A percentile compares a stretch with the other conserved stretches of the same genome.
Evolutionary conservation across 2,329 filamentous ascomycete species (phyloP).

Genomic region (Verticillium nubilum): DNA sequence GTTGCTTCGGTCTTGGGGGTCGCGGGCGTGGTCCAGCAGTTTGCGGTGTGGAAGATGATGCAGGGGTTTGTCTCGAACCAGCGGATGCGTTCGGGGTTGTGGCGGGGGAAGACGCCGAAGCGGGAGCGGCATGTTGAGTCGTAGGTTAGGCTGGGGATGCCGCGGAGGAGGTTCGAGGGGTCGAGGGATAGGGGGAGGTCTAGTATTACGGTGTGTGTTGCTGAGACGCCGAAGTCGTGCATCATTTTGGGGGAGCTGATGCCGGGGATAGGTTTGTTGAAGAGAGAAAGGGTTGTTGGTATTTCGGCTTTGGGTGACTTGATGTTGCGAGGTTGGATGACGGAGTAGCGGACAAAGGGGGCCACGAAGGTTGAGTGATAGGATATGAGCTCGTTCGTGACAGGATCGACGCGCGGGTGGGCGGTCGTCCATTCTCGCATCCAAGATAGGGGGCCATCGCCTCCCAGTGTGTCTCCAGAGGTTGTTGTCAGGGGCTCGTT

Average conservation of each 20-base stretch:
- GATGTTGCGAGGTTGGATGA: constrained; percentile 19
- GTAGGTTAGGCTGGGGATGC: constrained; percentile 53
- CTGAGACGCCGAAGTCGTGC: constrained; percentile 69
- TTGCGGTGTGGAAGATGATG: constrained; percentile 68
- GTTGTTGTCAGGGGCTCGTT: constrained; percentile 38
- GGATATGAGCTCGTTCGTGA: constrained; percentile 59
- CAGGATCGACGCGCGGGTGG: constrained; percentile 61
- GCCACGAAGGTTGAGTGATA: constrained; percentile 62
- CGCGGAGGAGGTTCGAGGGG: constrained; percentile 53
- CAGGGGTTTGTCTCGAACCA: constrained; percentile 67
- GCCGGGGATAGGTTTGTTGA: constrained; percentile 55
- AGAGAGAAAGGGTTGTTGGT: constrained; percentile 20
- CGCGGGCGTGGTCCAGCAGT: constrained; percentile 56
- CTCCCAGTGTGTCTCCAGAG: constrained; percentile 28
- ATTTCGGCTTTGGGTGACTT: constrained; percentile 7
- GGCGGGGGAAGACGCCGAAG: constrained; percentile 63
- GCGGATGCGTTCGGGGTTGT: constrained; percentile 46
- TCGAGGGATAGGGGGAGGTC: constrained; percentile 63
- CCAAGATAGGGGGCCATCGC: constrained; percentile 49
- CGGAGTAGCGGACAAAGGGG: constrained; percentile 64
- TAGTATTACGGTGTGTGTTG: constrained; percentile 58
- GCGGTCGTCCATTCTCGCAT: constrained; percentile 69
- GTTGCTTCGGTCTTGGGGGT: constrained; percentile 32
- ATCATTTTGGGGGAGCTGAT: constrained; percentile 64
- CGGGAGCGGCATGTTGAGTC: constrained; percentile 51